These are phyloP conservation scores for Isabelozyma heimii DNA, from an alignment of 805 yeast genomes.

Conservation along the genomic window DNA sequence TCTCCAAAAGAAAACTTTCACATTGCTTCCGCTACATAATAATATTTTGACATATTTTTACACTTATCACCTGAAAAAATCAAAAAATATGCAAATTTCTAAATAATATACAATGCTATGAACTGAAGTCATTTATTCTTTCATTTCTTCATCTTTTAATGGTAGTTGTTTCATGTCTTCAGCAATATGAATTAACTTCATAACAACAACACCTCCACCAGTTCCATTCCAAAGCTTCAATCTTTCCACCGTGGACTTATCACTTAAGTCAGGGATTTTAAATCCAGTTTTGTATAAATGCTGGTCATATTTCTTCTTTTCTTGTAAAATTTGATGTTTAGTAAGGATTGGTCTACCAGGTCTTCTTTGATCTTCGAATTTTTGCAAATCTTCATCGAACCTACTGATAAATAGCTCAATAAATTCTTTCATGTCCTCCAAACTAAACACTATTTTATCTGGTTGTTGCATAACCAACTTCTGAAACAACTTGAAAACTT, in stretches of 20 bases:
- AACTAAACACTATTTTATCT: conserved; percentile 35
- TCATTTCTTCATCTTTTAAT: conserved; percentile 17
- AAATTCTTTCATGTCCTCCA: conserved; percentile 60
- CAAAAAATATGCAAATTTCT: neutral
- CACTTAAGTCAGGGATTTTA: conserved; percentile 69
- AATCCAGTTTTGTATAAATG: conserved; percentile 67
- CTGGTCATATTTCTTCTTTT: conserved; percentile 56
- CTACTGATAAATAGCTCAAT: conserved; percentile 63
- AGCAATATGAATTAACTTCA: conserved; percentile 46
- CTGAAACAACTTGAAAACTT: conserved; percentile 59
- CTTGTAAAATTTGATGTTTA: conserved; percentile 66
- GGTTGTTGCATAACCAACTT: conserved; percentile 30
- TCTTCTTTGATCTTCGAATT: conserved; percentile 60
- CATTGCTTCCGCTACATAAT: too few species aligned
- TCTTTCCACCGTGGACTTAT: conserved; percentile 52
- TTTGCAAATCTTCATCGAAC: conserved; percentile 73
- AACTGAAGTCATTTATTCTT: neutral
- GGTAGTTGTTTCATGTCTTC: conserved; percentile 26
- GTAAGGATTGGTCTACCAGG: conserved; percentile 84
- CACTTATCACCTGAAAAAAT: neutral
- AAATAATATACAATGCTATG: neutral
- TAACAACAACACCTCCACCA: conserved; percentile 67
- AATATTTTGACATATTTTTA: too few species aligned
- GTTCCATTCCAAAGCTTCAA: conserved; percentile 80
- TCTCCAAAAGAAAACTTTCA: too few species aligned